Percentiles rank a stretch among this genome's conserved stretches.
phyloP scores from a whole-genome alignment of 2,329 filamentous ascomycete genomes.

The Gnomoniopsis sp. region DNA sequence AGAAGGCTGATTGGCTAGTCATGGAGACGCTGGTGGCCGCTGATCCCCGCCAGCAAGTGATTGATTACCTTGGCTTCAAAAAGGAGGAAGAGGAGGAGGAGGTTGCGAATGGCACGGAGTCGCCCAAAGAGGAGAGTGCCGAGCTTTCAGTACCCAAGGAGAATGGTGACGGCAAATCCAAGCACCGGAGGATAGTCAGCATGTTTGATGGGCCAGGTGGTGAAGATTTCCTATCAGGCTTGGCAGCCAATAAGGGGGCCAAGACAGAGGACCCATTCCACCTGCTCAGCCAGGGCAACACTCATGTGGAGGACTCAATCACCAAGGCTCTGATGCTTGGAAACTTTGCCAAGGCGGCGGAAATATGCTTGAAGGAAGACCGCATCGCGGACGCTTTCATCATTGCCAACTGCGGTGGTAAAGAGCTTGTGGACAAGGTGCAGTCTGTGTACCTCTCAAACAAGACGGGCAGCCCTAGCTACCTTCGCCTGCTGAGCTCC shows the following conservation, averaged over 20 bases:
- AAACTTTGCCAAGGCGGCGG: slow-evolving; percentile 84
- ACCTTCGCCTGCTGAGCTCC: slow-evolving; percentile 83
- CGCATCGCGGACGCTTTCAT: slow-evolving; percentile 95
- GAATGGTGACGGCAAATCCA: slow-evolving; percentile 28
- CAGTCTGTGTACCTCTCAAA: slow-evolving; percentile 86
- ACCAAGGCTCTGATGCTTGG: slow-evolving; percentile 87
- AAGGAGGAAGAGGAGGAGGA: slow-evolving; percentile 50
- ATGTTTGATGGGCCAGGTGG: slow-evolving; percentile 77
- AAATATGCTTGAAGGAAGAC: slow-evolving; percentile 83
- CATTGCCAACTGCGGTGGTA: slow-evolving; percentile 94
- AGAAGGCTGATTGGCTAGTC: slow-evolving; percentile 94
- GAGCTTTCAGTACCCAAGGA: slow-evolving; percentile 13
- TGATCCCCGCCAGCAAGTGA: slow-evolving; percentile 80
- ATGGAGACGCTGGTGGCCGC: slow-evolving; percentile 83
- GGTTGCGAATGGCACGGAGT: slow-evolving; percentile 29
- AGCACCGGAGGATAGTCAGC: slow-evolving; percentile 66
- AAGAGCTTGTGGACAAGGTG: slow-evolving; percentile 89
- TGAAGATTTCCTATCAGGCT: slow-evolving; percentile 81
- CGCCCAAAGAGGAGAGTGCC: slow-evolving; percentile 14
- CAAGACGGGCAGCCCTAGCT: slow-evolving; percentile 81
- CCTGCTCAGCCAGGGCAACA: slow-evolving; percentile 80
- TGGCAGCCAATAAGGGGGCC: slow-evolving; percentile 83
- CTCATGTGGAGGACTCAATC: slow-evolving; percentile 77
- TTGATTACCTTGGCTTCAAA: slow-evolving; percentile 86
- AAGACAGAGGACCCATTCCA: slow-evolving; percentile 95